A percentile compares a stretch with the other conserved stretches of the same genome.
phyloP scores from a whole-genome alignment of 306 rosid genomes.

The barrel medic (Medicago truncatula) region DNA sequence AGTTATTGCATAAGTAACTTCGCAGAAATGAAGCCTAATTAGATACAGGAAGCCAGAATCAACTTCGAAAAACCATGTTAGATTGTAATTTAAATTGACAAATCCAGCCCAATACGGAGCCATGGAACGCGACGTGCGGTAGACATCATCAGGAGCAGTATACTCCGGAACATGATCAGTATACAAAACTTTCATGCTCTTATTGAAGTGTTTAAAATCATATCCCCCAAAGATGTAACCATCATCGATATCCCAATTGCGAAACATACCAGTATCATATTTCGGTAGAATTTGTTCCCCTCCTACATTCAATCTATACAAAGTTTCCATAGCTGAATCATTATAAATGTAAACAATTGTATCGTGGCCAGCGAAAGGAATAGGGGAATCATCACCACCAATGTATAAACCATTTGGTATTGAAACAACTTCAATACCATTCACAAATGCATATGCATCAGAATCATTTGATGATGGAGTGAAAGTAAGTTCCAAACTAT shows the following conservation, averaged over 20 bases:
- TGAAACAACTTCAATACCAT: constrained; percentile 56
- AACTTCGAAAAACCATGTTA: constrained; percentile 45
- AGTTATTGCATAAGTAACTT: neutral
- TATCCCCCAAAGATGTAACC: neutral
- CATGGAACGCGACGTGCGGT: constrained; percentile 31
- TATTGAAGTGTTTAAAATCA: neutral
- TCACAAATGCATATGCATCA: constrained; percentile 51
- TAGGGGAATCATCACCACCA: constrained; percentile 24
- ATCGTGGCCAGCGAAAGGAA: constrained; percentile 39
- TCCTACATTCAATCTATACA: constrained; percentile 51
- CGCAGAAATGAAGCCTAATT: constrained; percentile 65
- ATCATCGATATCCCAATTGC: constrained; percentile 36
- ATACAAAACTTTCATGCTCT: constrained; percentile 21
- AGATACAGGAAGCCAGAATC: constrained; percentile 43
- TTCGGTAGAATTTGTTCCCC: constrained; percentile 41
- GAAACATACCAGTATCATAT: constrained; percentile 49
- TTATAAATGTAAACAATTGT: neutral
- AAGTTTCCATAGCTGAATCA: constrained; percentile 43
- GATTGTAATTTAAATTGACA: constrained; percentile 36
- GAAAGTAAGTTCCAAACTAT: constrained; percentile 45
- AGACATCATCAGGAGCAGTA: constrained; percentile 40
- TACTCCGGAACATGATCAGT: constrained; percentile 20
- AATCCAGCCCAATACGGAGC: accelerated
- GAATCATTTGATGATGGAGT: constrained; percentile 42
- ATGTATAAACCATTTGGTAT: constrained; percentile 49